A percentile compares a stretch with the other conserved stretches of the same genome.
phyloP scores from a whole-genome alignment of 257 asterid species.

The Nicotiana tabacum region DNA sequence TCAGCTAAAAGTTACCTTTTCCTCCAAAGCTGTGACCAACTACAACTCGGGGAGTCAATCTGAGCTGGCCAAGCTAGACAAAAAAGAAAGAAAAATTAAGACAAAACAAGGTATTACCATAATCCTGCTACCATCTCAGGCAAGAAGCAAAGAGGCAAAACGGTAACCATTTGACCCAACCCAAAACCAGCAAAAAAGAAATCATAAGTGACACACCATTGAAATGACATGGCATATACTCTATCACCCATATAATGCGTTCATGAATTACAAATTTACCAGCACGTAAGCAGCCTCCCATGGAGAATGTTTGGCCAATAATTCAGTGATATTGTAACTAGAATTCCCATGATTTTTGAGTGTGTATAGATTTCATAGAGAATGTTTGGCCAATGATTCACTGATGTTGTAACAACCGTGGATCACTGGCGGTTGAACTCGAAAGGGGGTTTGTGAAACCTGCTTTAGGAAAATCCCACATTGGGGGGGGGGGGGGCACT shows the following conservation, averaged over 20 bases:
- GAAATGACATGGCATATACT: background rate
- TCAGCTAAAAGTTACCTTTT: slow-evolving; percentile 54
- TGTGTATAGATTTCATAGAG: too few relatives aligned
- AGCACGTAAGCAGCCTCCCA: background rate
- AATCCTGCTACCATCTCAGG: background rate
- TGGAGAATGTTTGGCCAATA: background rate
- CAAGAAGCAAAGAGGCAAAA: background rate
- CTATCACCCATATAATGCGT: background rate
- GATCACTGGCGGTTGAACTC: too few relatives aligned
- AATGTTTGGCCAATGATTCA: too few relatives aligned
- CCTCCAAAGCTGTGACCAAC: slow-evolving; percentile 99
- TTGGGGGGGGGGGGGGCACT: too few relatives aligned
- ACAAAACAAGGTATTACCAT: background rate
- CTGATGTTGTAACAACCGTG: too few relatives aligned
- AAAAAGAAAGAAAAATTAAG: slow-evolving; percentile 11
- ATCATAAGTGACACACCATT: background rate
- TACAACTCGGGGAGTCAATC: slow-evolving; percentile 84
- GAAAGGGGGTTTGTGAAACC: too few relatives aligned
- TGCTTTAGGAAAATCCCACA: too few relatives aligned
- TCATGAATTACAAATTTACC: background rate
- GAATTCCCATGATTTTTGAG: too few relatives aligned
- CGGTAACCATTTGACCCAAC: background rate
- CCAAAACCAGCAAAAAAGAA: background rate
- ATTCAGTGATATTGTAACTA: background rate
- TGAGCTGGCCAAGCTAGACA: slow-evolving; percentile 75